Evolutionary conservation across 441 rosid species (phyloP), one percentile per base, ranked within the genome.

Genomic region (Raphanus hybrid): DNA sequence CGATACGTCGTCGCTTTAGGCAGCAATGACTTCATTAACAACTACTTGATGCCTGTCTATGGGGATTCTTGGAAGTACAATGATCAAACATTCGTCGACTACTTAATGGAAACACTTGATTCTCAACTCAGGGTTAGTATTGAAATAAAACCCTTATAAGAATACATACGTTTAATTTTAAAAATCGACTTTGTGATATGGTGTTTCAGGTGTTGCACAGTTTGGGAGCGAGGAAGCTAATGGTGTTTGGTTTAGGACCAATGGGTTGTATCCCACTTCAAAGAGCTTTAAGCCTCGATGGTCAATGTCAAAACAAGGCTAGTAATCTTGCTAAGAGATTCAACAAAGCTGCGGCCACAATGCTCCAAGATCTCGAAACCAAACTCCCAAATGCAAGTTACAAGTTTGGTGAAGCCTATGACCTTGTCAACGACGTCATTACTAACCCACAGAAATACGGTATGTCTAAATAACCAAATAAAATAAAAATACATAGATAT

Each of bases 1-100:
- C 70, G 80, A 52, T 92, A 90, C 64, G 99, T 94, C 69, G 96
- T 91, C 59, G 97, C 99, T 39, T 78, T 94, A 48, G 99, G 99
- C 29, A 94, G 99, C 84, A 94, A 94, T 73, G 99, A 94, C 90
- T 94, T 92, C 90, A 94, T 94, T 14, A 94, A 94, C 87, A 94
- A 94, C 78, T 94, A 91, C 87, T 85, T 94, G 71, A 92, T 92
- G 91, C 98, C 97, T 1, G 87, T 94, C 77, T 85, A 88, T 70
- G 80, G 85, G 29, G 99, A 92, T 54, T 92, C 97, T 0, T 94
- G 92, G 96, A 90, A 77, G 2, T 94, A 90, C 86, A 87, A 84
- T 32, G 98, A 92, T 64, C 76, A 87, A 72, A 78, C 82, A 45
- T 94, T 89, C 67, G 69, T 92, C 2, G 81, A 78, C 16, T 90